phyloP scores from a whole-genome alignment of 306 rosid species.

The Fragaria vesca region DNA sequence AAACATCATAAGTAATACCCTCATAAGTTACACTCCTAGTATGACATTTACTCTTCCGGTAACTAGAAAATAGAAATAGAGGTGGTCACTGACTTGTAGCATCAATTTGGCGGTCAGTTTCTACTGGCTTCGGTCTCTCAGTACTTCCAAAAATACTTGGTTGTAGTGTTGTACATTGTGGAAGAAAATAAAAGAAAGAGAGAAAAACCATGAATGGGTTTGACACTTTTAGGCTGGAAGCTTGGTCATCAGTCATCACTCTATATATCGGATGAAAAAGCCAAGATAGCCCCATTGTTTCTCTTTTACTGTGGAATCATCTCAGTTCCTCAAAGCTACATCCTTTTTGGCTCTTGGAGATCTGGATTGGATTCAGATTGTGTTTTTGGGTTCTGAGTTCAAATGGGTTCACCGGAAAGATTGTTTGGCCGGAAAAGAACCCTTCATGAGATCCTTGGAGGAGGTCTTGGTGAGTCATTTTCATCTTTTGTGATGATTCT shows the following conservation, averaged over 20 bases:
- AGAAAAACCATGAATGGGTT: constrained; percentile 24
- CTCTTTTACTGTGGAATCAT: constrained; percentile 28
- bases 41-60: not conserved
- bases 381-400: constrained; percentile 10
- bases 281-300: constrained; percentile 15
- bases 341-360: constrained; percentile 20
- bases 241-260: constrained; percentile 5
- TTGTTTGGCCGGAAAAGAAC: constrained; percentile 64
- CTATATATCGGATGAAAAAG: constrained; percentile 14
- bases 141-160: not conserved
- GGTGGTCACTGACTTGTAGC: not conserved
- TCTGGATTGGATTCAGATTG: constrained; percentile 39
- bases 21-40: too few relatives aligned
- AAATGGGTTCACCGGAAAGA: constrained; percentile 69
- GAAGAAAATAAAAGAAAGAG: constrained; percentile 5
- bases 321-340: constrained; percentile 24
- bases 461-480: constrained; percentile 58
- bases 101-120: not conserved
- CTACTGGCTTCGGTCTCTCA: not conserved
- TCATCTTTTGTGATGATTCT: constrained; percentile 22
- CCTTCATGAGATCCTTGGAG: constrained; percentile 80
- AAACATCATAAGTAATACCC: too few relatives aligned
- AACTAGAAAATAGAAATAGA: not conserved
- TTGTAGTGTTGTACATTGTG: not conserved
- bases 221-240: constrained; percentile 60